phyloP scores from a whole-genome alignment of 1,139 yeast species.

The Tardiomyces depauwii region DNA sequence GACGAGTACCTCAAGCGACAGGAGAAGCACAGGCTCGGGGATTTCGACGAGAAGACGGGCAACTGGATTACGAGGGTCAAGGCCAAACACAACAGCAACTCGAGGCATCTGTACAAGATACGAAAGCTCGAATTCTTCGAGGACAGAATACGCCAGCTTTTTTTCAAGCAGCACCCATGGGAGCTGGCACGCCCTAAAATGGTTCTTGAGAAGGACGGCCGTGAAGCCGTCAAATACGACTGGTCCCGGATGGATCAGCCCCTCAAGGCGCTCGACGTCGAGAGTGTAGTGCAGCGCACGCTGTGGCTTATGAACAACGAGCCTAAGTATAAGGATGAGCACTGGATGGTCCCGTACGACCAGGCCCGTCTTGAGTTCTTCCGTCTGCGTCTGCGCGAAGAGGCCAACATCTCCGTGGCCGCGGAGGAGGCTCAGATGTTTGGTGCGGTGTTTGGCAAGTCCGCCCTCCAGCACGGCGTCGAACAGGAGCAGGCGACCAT shows the following conservation, averaged over 20 bases:
- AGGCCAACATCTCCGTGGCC: conserved; percentile 61
- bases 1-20: background rate
- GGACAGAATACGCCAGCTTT: conserved; percentile 69
- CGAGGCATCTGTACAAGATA: conserved; percentile 38
- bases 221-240: conserved; percentile 42
- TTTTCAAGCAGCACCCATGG: conserved; percentile 96
- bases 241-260: conserved; percentile 75
- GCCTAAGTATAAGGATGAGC: conserved; percentile 19
- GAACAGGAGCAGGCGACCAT: conserved; percentile 60
- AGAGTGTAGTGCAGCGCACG: conserved; percentile 87
- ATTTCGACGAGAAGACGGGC: background rate
- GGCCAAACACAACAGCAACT: conserved; percentile 12
- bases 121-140: conserved; percentile 63
- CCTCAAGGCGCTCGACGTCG: conserved; percentile 75
- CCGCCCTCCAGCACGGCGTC: conserved; percentile 57
- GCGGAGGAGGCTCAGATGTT: conserved; percentile 78
- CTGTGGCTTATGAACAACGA: conserved; percentile 46
- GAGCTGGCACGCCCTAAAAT: conserved; percentile 90
- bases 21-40: background rate
- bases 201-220: conserved; percentile 62
- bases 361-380: conserved; percentile 83
- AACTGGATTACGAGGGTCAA: conserved; percentile 9
- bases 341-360: conserved; percentile 63
- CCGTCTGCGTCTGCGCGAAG: conserved; percentile 73
- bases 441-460: conserved; percentile 61